phyloP scores from a whole-genome alignment of 208 protist genomes.

The Endotrypanum monterogeii region DNA sequence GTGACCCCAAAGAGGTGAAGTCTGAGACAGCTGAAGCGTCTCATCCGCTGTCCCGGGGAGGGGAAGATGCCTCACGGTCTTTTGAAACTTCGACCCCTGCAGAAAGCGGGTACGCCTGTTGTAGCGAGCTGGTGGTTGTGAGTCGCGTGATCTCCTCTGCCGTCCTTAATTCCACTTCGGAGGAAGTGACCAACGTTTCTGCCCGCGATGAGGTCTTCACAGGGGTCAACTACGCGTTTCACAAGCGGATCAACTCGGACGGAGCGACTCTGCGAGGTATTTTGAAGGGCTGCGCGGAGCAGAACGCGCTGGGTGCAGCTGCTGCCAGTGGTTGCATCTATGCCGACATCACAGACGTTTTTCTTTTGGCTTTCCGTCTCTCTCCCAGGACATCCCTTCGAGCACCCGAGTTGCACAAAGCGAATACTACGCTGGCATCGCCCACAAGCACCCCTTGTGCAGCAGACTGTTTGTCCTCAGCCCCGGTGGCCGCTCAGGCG shows the following conservation, averaged over 20 bases:
- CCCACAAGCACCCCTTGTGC: not conserved
- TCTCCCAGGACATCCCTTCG: not conserved
- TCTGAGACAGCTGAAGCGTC: not conserved
- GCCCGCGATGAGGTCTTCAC: slow-evolving; percentile 31
- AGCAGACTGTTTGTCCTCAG: not conserved
- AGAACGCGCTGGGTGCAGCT: slow-evolving; percentile 82
- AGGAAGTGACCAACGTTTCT: not conserved
- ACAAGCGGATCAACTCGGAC: slow-evolving; percentile 55
- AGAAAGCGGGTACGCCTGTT: not conserved
- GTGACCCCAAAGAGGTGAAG: not conserved
- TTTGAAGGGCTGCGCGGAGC: slow-evolving; percentile 87
- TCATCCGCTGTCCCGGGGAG: not conserved
- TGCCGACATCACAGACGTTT: slow-evolving; percentile 46
- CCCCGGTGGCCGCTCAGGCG: not conserved
- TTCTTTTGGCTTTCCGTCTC: slow-evolving; percentile 34
- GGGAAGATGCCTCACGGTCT: not conserved
- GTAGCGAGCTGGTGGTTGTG: slow-evolving; percentile 22
- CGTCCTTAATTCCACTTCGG: not conserved
- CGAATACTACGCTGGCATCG: not conserved
- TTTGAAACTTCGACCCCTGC: not conserved
- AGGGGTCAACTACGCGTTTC: slow-evolving; percentile 80
- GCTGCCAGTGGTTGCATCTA: slow-evolving; percentile 75
- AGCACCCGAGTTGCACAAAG: not conserved
- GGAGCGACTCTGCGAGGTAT: slow-evolving; percentile 61
- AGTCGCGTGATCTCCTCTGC: slow-evolving; percentile 16